phyloP scores from a whole-genome alignment of 495 filamentous ascomycete species.

The Penicillium pancosmium region DNA sequence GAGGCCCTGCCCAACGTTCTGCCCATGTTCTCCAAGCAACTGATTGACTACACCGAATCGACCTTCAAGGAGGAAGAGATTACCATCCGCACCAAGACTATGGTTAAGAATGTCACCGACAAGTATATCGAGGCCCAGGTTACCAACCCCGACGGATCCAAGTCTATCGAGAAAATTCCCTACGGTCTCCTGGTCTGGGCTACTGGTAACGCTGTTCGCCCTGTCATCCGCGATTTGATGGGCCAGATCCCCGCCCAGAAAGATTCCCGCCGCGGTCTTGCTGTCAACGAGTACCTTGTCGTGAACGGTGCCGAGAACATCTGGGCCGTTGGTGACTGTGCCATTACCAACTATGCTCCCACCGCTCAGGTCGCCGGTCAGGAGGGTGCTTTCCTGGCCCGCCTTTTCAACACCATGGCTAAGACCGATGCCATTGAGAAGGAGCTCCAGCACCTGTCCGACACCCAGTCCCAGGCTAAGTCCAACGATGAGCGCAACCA shows the following conservation, averaged over 20 bases:
- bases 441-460: constrained; percentile 64
- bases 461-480: constrained; percentile 66
- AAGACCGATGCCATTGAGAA: constrained; percentile 80
- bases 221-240: constrained; percentile 88
- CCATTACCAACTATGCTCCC: constrained; percentile 93
- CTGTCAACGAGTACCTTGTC: constrained; percentile 97
- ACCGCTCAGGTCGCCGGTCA: constrained; percentile 96
- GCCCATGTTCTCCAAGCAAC: constrained; percentile 97
- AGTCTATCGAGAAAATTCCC: constrained; percentile 77
- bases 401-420: constrained; percentile 97
- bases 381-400: constrained; percentile 93
- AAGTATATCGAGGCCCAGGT: constrained; percentile 92
- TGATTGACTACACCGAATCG: constrained; percentile 98
- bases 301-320: constrained; percentile 96
- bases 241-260: constrained; percentile 89
- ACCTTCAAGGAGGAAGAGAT: constrained; percentile 99
- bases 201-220: constrained; percentile 92
- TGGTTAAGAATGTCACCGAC: constrained; percentile 96
- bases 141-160: constrained; percentile 82
- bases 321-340: constrained; percentile 91
- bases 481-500: constrained; percentile 55
- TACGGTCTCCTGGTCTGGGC: constrained; percentile 98
- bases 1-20: constrained; percentile 98
- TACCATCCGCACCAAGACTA: constrained; percentile 94
- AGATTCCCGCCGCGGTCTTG: constrained; percentile 90